These are phyloP conservation scores for Suillus hirtellus DNA, from an alignment of 768 basidiomycete species.

Conservation along the genomic window DNA sequence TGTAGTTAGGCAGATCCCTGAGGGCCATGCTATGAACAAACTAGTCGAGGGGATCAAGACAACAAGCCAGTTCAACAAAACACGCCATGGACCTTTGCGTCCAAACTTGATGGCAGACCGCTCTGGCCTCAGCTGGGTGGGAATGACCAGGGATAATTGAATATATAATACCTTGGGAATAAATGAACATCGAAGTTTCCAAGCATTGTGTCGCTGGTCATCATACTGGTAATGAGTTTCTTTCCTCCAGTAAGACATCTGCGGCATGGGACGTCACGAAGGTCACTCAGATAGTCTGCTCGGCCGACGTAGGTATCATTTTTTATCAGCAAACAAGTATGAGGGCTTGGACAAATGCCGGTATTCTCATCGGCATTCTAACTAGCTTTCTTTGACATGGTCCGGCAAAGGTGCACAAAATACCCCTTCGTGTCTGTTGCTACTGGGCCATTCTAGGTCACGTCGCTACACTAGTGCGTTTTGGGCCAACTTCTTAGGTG, in stretches of 20 bases:
- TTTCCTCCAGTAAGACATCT: constrained; percentile 43
- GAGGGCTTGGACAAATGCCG: constrained; percentile 35
- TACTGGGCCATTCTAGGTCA: constrained; percentile 53
- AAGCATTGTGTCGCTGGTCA: constrained; percentile 41
- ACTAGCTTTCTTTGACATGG: constrained; percentile 53
- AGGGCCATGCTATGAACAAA: background rate
- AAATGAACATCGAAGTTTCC: constrained; percentile 34
- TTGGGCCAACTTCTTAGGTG: constrained; percentile 51
- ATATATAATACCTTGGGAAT: no score
- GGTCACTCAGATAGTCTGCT: background rate
- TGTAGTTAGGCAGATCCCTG: no score
- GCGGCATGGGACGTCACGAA: background rate
- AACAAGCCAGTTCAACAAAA: background rate
- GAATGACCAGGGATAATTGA: no score
- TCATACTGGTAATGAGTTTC: constrained; percentile 43
- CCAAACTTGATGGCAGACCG: background rate
- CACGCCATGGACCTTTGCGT: background rate
- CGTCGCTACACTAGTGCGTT: constrained; percentile 66
- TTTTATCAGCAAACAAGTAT: constrained; percentile 66
- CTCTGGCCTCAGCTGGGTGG: background rate
- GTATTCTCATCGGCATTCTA: constrained; percentile 67
- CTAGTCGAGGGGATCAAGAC: background rate
- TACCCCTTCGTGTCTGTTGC: constrained; percentile 57
- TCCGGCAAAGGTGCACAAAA: constrained; percentile 54
- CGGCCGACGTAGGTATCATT: constrained; percentile 52